Conservation (phyloP, 208 protist species). For the Leishmania tarentolae region DNA sequence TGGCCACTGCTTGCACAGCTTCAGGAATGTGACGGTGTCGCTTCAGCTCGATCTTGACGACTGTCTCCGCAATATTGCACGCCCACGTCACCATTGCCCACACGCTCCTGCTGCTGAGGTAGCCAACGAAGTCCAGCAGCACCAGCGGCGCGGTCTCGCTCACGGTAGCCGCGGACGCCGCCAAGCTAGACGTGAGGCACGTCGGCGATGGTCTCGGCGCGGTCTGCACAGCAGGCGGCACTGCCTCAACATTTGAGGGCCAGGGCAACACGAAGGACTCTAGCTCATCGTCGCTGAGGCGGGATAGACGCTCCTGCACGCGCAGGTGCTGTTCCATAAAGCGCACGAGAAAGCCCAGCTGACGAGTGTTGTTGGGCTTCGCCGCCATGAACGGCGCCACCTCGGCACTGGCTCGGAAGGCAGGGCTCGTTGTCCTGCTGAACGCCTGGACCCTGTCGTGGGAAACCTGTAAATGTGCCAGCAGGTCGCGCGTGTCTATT, state of each 20-base stretch:
- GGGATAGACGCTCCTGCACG: constrained; percentile 46
- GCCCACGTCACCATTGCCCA: constrained; percentile 72
- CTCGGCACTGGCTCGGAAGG: constrained; percentile 20
- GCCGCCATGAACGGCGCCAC: constrained; percentile 34
- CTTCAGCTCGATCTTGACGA: constrained; percentile 45
- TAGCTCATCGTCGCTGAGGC: constrained; percentile 31
- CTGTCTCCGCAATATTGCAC: constrained; percentile 68
- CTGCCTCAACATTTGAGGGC: background rate
- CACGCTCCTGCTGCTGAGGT: constrained; percentile 54
- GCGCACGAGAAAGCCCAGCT: constrained; percentile 51
- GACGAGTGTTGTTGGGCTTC: constrained; percentile 10
- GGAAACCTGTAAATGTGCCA: constrained; percentile 15
- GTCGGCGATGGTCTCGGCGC: background rate
- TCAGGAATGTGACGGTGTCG: constrained; percentile 38
- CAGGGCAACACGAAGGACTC: constrained; percentile 5
- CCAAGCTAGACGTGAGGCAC: background rate
- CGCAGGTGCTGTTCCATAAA: constrained; percentile 76
- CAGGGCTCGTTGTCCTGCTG: background rate
- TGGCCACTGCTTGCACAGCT: constrained; percentile 32
- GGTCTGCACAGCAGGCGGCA: constrained; percentile 22
- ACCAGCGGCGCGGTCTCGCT: constrained; percentile 55
- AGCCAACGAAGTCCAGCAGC: constrained; percentile 67
- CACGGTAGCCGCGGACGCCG: background rate
- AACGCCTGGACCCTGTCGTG: constrained; percentile 25
- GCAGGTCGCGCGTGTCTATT: background rate